Conservation (phyloP, 169 alveolate genomes). For the Eimeria praecox region DNA sequence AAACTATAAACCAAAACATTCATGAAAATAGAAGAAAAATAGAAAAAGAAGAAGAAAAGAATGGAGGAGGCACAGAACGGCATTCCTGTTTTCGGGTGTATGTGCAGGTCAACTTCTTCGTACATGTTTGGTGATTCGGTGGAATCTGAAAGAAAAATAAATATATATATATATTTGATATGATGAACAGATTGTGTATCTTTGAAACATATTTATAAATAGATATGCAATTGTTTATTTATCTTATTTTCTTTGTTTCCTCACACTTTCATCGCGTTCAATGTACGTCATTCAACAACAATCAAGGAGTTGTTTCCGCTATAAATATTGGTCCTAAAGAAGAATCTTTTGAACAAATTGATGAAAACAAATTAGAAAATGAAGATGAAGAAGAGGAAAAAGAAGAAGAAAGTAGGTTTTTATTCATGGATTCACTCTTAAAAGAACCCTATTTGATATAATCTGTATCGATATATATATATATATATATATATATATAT, state of each 20-base stretch:
- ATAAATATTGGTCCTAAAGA: background rate
- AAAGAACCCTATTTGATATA: background rate
- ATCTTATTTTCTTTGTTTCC: background rate
- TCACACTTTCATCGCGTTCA: background rate
- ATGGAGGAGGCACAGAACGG: no score
- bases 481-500: no score
- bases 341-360: background rate
- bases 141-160: no score
- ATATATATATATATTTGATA: no score
- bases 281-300: slow-evolving; percentile 9
- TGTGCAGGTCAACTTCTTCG: background rate
- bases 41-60: no score
- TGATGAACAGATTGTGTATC: no score
- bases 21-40: no score
- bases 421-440: no score
- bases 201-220: background rate
- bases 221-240: background rate
- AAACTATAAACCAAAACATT: no score
- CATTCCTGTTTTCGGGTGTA: background rate
- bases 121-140: no score
- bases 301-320: background rate
- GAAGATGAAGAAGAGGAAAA: slow-evolving; percentile 8
- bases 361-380: background rate
- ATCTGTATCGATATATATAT: no score
- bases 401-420: background rate